Conservation (phyloP, 2,329 filamentous ascomycete genomes). For the Colletotrichum sp. region DNA sequence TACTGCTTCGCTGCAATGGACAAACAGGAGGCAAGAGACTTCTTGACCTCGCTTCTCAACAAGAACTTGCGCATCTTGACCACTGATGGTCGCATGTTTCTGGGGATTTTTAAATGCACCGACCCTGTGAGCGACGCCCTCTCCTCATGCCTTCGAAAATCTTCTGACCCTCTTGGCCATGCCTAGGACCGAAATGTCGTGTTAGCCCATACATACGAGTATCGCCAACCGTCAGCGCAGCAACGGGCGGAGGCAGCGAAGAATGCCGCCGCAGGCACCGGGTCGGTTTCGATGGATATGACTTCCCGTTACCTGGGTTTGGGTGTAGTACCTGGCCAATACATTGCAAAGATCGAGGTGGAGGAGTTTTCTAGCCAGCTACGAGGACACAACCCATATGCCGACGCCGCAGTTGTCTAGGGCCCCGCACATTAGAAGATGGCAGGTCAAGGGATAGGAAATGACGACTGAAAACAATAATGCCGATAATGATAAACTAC, state of each 20-base stretch:
- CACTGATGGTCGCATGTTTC: slow-evolving; percentile 85
- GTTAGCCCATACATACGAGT: slow-evolving; percentile 85
- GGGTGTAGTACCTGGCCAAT: slow-evolving; percentile 85
- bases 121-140: slow-evolving; percentile 61
- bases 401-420: neutral
- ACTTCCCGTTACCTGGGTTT: slow-evolving; percentile 86
- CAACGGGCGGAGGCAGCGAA: slow-evolving; percentile 43
- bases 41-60: slow-evolving; percentile 72
- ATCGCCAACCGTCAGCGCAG: slow-evolving; percentile 72
- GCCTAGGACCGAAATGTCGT: slow-evolving; percentile 85
- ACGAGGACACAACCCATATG: slow-evolving; percentile 22
- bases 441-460: neutral
- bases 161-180: neutral
- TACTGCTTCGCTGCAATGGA: slow-evolving; percentile 40
- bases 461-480: neutral
- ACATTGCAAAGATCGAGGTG: slow-evolving; percentile 87
- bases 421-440: neutral
- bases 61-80: slow-evolving; percentile 81
- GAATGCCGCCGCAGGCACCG: slow-evolving; percentile 35
- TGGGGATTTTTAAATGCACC: slow-evolving; percentile 92
- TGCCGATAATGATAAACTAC: neutral
- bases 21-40: slow-evolving; percentile 57
- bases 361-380: slow-evolving; percentile 73
- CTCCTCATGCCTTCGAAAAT: neutral
- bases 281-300: slow-evolving; percentile 70